Conservation (phyloP, 257 asterid species). For the Buddleja alternifolia region DNA sequence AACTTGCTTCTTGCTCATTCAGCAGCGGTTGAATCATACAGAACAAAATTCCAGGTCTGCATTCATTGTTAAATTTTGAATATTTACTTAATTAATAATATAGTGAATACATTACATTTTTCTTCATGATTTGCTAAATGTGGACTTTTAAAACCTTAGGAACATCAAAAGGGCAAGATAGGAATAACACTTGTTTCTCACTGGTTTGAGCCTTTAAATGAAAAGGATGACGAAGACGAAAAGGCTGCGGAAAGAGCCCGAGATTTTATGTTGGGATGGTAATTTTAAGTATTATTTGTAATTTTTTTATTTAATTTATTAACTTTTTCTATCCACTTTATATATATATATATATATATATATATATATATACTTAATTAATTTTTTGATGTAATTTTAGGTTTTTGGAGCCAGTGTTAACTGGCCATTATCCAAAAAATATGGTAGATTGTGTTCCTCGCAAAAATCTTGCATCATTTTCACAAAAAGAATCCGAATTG, state of each 20-base stretch:
- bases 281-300: not conserved
- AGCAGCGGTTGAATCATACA: constrained; percentile 30
- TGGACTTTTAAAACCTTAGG: too few relatives aligned
- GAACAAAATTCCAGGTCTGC: constrained; percentile 32
- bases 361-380: not conserved
- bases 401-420: constrained; percentile 34
- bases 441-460: constrained; percentile 19
- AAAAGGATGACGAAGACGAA: not conserved
- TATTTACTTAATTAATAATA: not conserved
- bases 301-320: not conserved
- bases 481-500: constrained; percentile 10
- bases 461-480: not conserved
- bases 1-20: constrained; percentile 41
- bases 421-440: constrained; percentile 32
- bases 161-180: constrained; percentile 34
- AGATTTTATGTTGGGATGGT: constrained; percentile 31
- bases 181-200: constrained; percentile 37
- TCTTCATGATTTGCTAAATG: too few relatives aligned
- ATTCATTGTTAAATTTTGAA: too few relatives aligned
- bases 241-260: constrained; percentile 12
- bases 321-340: not conserved
- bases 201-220: constrained; percentile 36
- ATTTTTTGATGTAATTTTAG: constrained; percentile 19
- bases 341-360: too few relatives aligned
- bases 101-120: not conserved